A percentile compares a stretch with the other conserved stretches of the same genome.
phyloP scores from a whole-genome alignment of 768 basidiomycete species.

The Omphalotus guepiniiformis region DNA sequence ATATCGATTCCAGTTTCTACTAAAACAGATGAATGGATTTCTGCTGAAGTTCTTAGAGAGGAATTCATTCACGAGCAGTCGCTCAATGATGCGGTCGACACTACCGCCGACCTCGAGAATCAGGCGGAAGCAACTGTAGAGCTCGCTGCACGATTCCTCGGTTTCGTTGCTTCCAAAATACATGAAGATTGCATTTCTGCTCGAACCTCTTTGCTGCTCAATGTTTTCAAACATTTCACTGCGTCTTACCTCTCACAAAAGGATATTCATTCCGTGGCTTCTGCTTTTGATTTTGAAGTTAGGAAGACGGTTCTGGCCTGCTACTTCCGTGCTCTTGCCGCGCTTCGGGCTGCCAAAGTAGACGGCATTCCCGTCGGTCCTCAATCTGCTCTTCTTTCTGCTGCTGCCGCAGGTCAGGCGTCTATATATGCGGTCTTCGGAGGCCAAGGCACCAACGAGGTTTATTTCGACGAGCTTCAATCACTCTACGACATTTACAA shows the following conservation, averaged over 20 bases:
- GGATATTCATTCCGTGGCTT: conserved; percentile 81
- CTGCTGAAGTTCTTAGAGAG: conserved; percentile 87
- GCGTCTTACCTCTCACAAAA: conserved; percentile 61
- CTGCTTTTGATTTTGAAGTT: conserved; percentile 68
- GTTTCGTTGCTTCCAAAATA: conserved; percentile 64
- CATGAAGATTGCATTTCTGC: conserved; percentile 48
- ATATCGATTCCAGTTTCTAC: conserved; percentile 86
- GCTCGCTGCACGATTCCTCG: conserved; percentile 80
- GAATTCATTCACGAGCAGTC: conserved; percentile 72
- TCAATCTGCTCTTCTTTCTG: conserved; percentile 64
- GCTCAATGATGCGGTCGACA: conserved; percentile 53
- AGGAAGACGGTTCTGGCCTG: conserved; percentile 73
- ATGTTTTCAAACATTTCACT: conserved; percentile 76
- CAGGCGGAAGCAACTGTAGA: conserved; percentile 66
- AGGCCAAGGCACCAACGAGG: conserved; percentile 97
- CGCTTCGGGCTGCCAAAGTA: conserved; percentile 55
- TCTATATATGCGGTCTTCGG: conserved; percentile 93
- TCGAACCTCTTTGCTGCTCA: conserved; percentile 63
- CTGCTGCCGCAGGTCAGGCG: conserved; percentile 56
- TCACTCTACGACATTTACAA: conserved; percentile 87
- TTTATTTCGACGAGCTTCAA: conserved; percentile 96
- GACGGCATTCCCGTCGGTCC: conserved; percentile 55
- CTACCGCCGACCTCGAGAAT: conserved; percentile 46
- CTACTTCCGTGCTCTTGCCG: conserved; percentile 74
- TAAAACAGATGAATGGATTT: conserved; percentile 81